A percentile compares a stretch with the other conserved stretches of the same genome.
phyloP scores from a whole-genome alignment of 2,329 filamentous ascomycete genomes.

The Volutella citrinella region DNA sequence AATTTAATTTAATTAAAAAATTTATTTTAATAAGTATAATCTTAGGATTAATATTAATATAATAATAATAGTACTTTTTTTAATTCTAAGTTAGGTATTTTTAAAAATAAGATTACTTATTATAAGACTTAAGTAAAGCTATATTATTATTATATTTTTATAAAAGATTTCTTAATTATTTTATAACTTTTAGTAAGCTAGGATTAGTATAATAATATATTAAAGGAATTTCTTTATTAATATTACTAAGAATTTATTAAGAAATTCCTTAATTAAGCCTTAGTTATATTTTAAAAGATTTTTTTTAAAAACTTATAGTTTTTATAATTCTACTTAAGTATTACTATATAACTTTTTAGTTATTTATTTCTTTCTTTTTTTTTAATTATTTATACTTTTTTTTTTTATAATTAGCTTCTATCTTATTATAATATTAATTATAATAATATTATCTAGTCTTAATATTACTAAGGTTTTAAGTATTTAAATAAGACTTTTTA shows the following conservation, averaged over 20 bases:
- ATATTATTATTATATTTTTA: background rate
- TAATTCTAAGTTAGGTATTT: too few species aligned
- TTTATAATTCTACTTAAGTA: too few species aligned
- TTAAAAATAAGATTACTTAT: too few species aligned
- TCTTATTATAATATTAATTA: background rate
- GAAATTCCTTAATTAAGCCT: background rate
- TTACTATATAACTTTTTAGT: too few species aligned
- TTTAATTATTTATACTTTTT: background rate
- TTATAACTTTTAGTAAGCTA: background rate
- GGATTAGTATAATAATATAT: background rate
- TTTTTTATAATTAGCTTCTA: background rate
- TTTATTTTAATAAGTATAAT: too few species aligned
- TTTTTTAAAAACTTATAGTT: background rate
- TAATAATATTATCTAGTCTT: background rate
- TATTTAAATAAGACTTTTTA: constrained; percentile 6
- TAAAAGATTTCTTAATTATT: background rate
- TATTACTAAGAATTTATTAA: background rate
- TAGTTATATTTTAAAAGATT: background rate
- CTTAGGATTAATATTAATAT: too few species aligned
- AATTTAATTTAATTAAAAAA: too few species aligned
- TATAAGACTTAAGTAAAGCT: background rate
- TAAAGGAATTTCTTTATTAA: background rate
- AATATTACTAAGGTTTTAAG: constrained; percentile 4
- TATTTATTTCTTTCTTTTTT: background rate
- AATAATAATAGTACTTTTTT: too few species aligned